Evolutionary conservation across 768 basidiomycete genomes (phyloP), one percentile per base, ranked within the genome.

Genomic region (Brasilioporus rufonigricans): DNA sequence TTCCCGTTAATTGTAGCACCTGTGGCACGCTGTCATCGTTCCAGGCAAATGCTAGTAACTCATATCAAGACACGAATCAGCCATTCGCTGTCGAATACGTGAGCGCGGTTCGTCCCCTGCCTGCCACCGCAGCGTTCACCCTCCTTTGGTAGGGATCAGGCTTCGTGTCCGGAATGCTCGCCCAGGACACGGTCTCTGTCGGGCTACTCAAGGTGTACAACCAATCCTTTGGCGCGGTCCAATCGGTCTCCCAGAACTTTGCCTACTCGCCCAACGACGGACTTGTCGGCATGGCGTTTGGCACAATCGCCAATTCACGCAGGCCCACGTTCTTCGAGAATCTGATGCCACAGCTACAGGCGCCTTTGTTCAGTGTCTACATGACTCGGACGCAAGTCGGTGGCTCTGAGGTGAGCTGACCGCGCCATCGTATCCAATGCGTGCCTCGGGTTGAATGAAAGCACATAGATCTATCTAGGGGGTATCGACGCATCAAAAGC

Each of bases 321-420:
- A 57, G 74, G 48, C 74, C 78, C 9, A 87, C 86, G 0, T 80
- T 86, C 60, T 84, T 87, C 57, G 87, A 89, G 67, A 86, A 81
- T 58, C 65, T 88, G 36, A 76, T 87, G 18, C 58, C 63, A 14
- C 58, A 68, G 58, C 53, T 86, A 26, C 63, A 68, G 5, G 67
- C 73, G 0, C 78, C 81, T 13, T 61, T 82, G 5, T 89, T 89
- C 64, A 79, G 80, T 14, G 76, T 87, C n/a, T 78, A 85, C 59
- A 63, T 87, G 31, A 71, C 79, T n/a, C 68, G 81, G 10, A 57
- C 58, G 12, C 44, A 72, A 56, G 50, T 62, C 53, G 44, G 57
- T n/a, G 81, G 82, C 5, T 81, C 82, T 21, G 77, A 85, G 72
- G 77, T 82, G 46, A 52, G 70, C 39, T 13, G 13, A 24, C 66